Conservation (phyloP, 139 green algal genomes). For the Helicosporidium sp. region DNA sequence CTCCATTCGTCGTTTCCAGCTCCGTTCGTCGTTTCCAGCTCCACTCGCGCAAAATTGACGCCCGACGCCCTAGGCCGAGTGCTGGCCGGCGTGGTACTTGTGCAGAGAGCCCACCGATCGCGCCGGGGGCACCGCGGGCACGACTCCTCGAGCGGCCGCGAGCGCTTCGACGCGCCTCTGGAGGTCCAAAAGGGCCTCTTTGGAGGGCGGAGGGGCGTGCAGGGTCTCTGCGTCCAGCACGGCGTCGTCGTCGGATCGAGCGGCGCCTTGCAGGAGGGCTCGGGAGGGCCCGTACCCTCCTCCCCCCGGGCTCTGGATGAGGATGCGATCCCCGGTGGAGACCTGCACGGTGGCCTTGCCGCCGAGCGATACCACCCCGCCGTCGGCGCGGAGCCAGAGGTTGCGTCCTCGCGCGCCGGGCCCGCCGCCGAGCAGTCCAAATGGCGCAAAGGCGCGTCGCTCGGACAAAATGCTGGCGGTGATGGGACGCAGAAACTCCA, state of each 20-base stretch:
- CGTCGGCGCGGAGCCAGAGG: constrained; percentile 35
- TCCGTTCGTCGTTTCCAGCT: too few relatives aligned
- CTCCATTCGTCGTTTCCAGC: too few relatives aligned
- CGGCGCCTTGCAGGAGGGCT: too few relatives aligned
- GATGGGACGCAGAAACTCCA: constrained; percentile 72
- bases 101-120: background rate
- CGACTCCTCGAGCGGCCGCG: too few relatives aligned
- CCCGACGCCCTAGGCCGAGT: too few relatives aligned
- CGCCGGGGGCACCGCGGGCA: too few relatives aligned
- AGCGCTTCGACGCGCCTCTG: too few relatives aligned
- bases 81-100: background rate
- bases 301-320: constrained; percentile 50
- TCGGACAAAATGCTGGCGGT: constrained; percentile 71
- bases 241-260: too few relatives aligned
- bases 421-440: constrained; percentile 57
- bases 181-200: too few relatives aligned
- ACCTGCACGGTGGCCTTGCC: constrained; percentile 49
- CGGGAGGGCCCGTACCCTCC: constrained; percentile 45
- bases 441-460: constrained; percentile 47
- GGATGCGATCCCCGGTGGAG: constrained; percentile 28
- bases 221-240: too few relatives aligned
- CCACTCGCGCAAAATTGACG: too few relatives aligned
- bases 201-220: too few relatives aligned
- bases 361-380: constrained; percentile 46
- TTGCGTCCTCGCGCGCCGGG: constrained; percentile 46